Evolutionary conservation across 192 early-diverging fungal species (phyloP).

Genomic region (Jimgerdemannia lactiflua): DNA sequence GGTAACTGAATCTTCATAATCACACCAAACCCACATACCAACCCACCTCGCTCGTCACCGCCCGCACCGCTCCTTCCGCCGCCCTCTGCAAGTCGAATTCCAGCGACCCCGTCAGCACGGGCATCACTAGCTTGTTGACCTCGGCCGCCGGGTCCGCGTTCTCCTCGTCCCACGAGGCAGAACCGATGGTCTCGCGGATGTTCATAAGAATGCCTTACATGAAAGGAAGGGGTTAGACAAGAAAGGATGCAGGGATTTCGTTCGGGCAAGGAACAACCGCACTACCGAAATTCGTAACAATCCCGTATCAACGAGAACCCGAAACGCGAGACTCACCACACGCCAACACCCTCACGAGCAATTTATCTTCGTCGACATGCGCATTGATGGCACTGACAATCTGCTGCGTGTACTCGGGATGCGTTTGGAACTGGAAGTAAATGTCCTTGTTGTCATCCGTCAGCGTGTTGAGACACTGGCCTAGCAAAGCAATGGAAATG

Average conservation of each 20-base stretch:
- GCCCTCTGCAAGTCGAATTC: conserved; percentile 47
- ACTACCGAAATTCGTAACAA: background rate
- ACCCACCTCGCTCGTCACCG: conserved; percentile 39
- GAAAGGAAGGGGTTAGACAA: background rate
- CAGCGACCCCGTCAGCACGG: conserved; percentile 40
- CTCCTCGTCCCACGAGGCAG: conserved; percentile 28
- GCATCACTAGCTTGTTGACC: conserved; percentile 42
- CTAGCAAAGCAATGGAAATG: conserved; percentile 27
- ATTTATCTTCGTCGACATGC: conserved; percentile 46
- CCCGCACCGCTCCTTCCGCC: conserved; percentile 34
- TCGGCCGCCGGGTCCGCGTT: conserved; percentile 26
- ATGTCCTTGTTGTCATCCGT: conserved; percentile 73
- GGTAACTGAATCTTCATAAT: background rate
- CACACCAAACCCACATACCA: background rate
- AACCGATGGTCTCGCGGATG: conserved; percentile 40
- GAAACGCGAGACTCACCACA: conserved; percentile 49
- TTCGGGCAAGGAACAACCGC: too few species aligned
- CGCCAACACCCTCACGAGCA: conserved; percentile 64
- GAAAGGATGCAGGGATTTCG: background rate
- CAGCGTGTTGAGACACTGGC: conserved; percentile 79
- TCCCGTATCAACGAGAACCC: conserved; percentile 4
- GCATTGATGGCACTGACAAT: conserved; percentile 49
- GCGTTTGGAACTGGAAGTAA: conserved; percentile 51
- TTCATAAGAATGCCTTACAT: conserved; percentile 43
- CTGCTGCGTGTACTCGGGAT: conserved; percentile 48